Evolutionary conservation across 2,329 filamentous ascomycete genomes (phyloP).

Genomic region (Colletotrichum musae): DNA sequence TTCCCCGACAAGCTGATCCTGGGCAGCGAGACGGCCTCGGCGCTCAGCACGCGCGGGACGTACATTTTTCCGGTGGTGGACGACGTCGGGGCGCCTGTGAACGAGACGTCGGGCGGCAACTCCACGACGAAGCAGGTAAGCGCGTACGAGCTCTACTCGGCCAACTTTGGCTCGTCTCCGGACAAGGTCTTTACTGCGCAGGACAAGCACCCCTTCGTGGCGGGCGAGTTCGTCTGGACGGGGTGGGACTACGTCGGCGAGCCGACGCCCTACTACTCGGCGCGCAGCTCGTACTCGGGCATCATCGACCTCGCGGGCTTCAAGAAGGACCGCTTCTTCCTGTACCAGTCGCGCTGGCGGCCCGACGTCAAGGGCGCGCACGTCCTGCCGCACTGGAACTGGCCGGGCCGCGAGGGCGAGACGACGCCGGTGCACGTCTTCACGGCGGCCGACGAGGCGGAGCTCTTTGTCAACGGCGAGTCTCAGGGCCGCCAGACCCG

Average conservation of each 20-base stretch:
- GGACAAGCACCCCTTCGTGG: constrained; percentile 63
- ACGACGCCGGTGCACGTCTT: constrained; percentile 70
- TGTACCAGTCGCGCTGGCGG: constrained; percentile 69
- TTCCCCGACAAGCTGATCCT: constrained; percentile 64
- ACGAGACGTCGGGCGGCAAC: constrained; percentile 57
- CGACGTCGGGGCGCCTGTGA: constrained; percentile 54
- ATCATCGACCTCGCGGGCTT: constrained; percentile 72
- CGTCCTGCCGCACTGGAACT: constrained; percentile 71
- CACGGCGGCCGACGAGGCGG: constrained; percentile 65
- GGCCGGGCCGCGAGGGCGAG: constrained; percentile 61
- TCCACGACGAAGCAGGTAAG: constrained; percentile 55
- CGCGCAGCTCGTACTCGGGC: constrained; percentile 68
- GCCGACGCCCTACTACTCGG: constrained; percentile 62
- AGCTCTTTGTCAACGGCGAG: constrained; percentile 67
- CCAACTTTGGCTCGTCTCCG: constrained; percentile 61
- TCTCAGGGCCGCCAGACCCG: constrained; percentile 59
- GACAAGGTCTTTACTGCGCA: constrained; percentile 68
- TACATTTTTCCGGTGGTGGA: constrained; percentile 66
- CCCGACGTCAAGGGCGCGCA: constrained; percentile 63
- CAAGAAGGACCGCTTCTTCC: constrained; percentile 68
- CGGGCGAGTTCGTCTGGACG: constrained; percentile 68
- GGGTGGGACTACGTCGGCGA: constrained; percentile 67
- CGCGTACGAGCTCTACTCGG: constrained; percentile 66
- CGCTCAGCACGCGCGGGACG: constrained; percentile 64
- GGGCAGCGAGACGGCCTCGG: constrained; percentile 59